Evolutionary conservation across 164 flowering plant species (phyloP).

Genomic region (Dillenia suffruticosa): DNA sequence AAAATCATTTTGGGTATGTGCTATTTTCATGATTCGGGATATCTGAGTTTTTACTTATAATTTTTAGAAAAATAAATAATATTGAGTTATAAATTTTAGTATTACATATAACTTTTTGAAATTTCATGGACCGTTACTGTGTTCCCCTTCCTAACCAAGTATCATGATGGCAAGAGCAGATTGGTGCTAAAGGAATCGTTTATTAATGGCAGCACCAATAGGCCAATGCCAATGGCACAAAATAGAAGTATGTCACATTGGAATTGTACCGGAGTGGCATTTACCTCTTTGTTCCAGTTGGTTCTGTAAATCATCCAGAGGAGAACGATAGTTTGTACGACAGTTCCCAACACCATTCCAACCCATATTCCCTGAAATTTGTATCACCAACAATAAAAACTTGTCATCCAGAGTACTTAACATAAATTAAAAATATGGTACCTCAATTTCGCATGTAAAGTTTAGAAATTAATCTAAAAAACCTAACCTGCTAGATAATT

Average conservation of each 20-base stretch:
- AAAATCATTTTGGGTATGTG: too few relatives aligned
- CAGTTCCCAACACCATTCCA: constrained; percentile 60
- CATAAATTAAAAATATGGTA: not conserved
- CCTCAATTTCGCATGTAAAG: not conserved
- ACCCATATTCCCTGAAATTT: constrained; percentile 63
- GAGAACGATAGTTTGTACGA: constrained; percentile 46
- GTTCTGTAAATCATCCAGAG: constrained; percentile 42
- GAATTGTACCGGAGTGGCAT: not conserved
- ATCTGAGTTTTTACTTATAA: too few relatives aligned
- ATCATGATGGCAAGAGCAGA: not conserved
- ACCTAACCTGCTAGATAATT: not conserved
- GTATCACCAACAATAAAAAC: not conserved
- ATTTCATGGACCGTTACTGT: too few relatives aligned
- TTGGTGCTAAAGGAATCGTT: constrained; percentile 6
- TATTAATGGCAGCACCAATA: constrained; percentile 10
- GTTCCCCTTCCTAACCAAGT: too few relatives aligned
- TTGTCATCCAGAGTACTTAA: not conserved
- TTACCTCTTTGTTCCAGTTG: constrained; percentile 70
- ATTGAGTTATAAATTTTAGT: too few relatives aligned
- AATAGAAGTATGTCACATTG: not conserved
- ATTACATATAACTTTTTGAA: too few relatives aligned
- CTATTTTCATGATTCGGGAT: too few relatives aligned
- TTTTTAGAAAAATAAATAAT: too few relatives aligned
- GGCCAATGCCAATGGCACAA: not conserved
- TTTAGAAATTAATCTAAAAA: not conserved